Conservation (phyloP, 169 alveolate genomes). For the Plasmodium reichenowi region DNA sequence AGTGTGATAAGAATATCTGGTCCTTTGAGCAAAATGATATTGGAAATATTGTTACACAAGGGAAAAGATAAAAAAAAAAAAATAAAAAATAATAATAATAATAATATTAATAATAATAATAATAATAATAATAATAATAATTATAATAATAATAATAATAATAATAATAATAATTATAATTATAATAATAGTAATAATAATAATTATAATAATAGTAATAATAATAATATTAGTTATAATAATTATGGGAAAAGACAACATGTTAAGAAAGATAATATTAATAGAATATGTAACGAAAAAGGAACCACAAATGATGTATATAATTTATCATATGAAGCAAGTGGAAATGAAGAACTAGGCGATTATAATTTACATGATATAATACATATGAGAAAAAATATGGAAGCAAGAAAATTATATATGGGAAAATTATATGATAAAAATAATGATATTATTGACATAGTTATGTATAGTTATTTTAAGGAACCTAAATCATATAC, state of each 20-base stretch:
- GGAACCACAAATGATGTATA: not conserved
- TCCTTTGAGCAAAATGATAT: conserved; percentile 27
- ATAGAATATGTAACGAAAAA: not conserved
- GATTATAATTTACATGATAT: conserved; percentile 24
- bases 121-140: too few relatives aligned
- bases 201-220: not conserved
- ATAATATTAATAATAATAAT: not conserved
- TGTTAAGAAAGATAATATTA: too few relatives aligned
- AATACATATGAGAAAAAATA: conserved; percentile 13
- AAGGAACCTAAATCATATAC: conserved; percentile 83
- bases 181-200: too few relatives aligned
- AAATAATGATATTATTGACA: conserved; percentile 13
- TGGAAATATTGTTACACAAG: conserved; percentile 36
- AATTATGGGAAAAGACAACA: not conserved
- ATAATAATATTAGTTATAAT: not conserved
- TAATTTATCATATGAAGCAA: not conserved
- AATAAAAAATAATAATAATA: not conserved
- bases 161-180: not conserved
- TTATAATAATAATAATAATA: not conserved
- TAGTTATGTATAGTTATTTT: conserved; percentile 18
- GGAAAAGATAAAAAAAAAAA: not conserved
- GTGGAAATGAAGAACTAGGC: conserved; percentile 11
- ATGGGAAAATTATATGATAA: conserved; percentile 10
- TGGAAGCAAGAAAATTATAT: conserved; percentile 31
- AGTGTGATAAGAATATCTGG: conserved; percentile 49